Evolutionary conservation across 1,284 basidiomycete species (phyloP).

Genomic region (Trichosporon faecale): DNA sequence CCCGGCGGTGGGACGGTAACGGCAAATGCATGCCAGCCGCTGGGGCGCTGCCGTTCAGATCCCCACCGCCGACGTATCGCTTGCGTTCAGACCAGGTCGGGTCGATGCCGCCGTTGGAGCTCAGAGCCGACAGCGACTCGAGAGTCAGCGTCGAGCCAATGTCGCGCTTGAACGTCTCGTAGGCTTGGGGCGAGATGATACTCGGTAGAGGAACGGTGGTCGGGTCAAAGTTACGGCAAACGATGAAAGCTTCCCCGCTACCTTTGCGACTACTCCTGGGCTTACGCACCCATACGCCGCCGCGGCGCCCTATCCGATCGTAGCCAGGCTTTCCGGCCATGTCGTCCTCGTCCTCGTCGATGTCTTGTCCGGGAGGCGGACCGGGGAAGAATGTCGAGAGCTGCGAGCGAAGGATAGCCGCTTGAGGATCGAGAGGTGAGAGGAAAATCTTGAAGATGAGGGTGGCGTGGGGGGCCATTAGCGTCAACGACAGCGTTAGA

Average conservation of each 20-base stretch:
- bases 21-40: background rate
- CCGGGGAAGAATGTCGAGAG: slow-evolving; percentile 55
- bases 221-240: slow-evolving; percentile 56
- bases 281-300: slow-evolving; percentile 53
- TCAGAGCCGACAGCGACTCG: slow-evolving; percentile 37
- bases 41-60: slow-evolving; percentile 29
- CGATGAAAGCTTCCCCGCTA: slow-evolving; percentile 58
- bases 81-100: slow-evolving; percentile 39
- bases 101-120: slow-evolving; percentile 1
- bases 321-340: slow-evolving; percentile 26
- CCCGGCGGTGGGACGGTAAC: slow-evolving; percentile 15
- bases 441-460: slow-evolving; percentile 61
- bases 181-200: slow-evolving; percentile 30
- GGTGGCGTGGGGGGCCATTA: slow-evolving; percentile 56
- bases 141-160: slow-evolving; percentile 43
- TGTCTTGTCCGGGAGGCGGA: slow-evolving; percentile 23
- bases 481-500: slow-evolving; percentile 56
- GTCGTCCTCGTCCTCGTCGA: slow-evolving; percentile 13
- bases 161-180: slow-evolving; percentile 33
- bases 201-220: slow-evolving; percentile 40
- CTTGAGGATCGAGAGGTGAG: slow-evolving; percentile 52
- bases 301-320: slow-evolving; percentile 41
- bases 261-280: slow-evolving; percentile 51
- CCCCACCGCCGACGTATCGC: slow-evolving; percentile 44
- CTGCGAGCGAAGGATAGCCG: slow-evolving; percentile 54